Evolutionary conservation across 2,329 filamentous ascomycete species (phyloP).

Genomic region (Mycosphaerella sp.): DNA sequence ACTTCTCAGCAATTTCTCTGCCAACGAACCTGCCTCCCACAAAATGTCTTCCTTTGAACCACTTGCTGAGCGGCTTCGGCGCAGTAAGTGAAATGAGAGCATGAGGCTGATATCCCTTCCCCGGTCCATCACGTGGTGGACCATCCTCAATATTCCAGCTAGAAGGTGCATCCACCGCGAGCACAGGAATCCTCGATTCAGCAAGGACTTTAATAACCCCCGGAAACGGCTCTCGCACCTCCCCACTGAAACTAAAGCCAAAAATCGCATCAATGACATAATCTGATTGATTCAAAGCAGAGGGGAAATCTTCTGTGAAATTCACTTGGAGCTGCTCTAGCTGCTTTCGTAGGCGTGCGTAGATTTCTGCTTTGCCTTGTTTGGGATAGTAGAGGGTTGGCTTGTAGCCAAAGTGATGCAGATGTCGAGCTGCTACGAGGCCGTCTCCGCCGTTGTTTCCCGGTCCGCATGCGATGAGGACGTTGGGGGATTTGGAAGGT

Average conservation of each 20-base stretch:
- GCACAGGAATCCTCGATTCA: constrained; percentile 65
- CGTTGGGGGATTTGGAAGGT: constrained; percentile 58
- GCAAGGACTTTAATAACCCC: constrained; percentile 72
- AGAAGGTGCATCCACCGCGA: constrained; percentile 86
- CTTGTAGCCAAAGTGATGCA: constrained; percentile 84
- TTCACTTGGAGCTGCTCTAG: constrained; percentile 75
- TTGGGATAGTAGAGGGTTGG: constrained; percentile 92
- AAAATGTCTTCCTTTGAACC: constrained; percentile 84
- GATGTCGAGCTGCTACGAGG: constrained; percentile 85
- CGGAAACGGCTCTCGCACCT: constrained; percentile 87
- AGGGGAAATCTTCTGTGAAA: constrained; percentile 72
- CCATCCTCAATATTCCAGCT: constrained; percentile 91
- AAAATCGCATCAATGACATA: constrained; percentile 92
- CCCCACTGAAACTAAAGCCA: constrained; percentile 86
- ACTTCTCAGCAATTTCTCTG: constrained; percentile 72
- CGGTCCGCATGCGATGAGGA: constrained; percentile 89
- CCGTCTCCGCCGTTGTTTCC: constrained; percentile 79
- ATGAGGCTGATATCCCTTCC: constrained; percentile 71
- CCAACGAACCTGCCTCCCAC: constrained; percentile 86
- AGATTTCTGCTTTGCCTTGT: constrained; percentile 81
- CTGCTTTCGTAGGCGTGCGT: constrained; percentile 79
- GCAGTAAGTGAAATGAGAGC: constrained; percentile 84
- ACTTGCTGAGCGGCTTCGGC: constrained; percentile 80
- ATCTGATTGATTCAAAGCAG: constrained; percentile 61
- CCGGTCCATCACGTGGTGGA: constrained; percentile 68